phyloP scores from a whole-genome alignment of 2,329 filamentous ascomycete species.

The Aspergillus sp. region DNA sequence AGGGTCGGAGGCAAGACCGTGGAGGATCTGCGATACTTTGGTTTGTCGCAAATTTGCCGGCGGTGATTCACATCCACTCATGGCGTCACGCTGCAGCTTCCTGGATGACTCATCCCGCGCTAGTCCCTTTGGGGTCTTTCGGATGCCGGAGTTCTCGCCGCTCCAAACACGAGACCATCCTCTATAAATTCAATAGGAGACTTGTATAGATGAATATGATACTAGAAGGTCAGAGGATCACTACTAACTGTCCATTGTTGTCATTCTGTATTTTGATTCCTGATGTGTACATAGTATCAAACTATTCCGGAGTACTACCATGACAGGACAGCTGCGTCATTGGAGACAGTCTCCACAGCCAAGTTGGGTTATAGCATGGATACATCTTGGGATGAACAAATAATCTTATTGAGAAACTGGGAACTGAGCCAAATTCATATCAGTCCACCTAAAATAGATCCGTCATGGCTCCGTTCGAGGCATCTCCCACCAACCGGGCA shows the following conservation, averaged over 20 bases:
- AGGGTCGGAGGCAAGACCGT: slow-evolving; percentile 19
- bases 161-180: not conserved
- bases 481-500: slow-evolving; percentile 82
- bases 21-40: slow-evolving; percentile 15
- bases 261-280: not conserved
- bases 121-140: not conserved
- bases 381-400: not conserved
- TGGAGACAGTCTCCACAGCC: not conserved
- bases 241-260: too few species aligned
- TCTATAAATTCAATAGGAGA: too few species aligned
- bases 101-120: slow-evolving; percentile 17
- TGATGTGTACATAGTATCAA: not conserved
- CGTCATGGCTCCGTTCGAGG: slow-evolving; percentile 86
- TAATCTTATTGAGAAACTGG: too few species aligned
- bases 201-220: too few species aligned
- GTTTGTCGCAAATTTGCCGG: slow-evolving; percentile 11
- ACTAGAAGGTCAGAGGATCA: too few species aligned
- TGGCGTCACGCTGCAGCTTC: slow-evolving; percentile 17
- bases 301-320: not conserved
- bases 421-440: not conserved
- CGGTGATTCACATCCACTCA: slow-evolving; percentile 22
- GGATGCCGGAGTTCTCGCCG: not conserved
- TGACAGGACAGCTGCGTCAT: not conserved
- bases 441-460: slow-evolving; percentile 62
- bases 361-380: not conserved